These are phyloP conservation scores for Verticillium longisporum DNA, from an alignment of 2,329 filamentous ascomycete genomes.

Conservation along the genomic window DNA sequence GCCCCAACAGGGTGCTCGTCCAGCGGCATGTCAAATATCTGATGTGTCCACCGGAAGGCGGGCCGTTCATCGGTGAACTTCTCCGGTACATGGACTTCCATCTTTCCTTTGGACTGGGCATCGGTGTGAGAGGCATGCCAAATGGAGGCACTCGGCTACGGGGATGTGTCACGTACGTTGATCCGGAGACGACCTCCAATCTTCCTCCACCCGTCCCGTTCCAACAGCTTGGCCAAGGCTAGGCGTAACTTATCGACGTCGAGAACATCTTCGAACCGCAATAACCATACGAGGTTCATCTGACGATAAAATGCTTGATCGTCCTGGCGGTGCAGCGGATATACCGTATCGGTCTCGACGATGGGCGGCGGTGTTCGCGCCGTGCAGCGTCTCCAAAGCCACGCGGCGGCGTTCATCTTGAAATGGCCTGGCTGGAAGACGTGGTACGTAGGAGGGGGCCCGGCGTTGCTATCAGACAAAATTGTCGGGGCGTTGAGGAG, in stretches of 20 bases:
- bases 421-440: neutral
- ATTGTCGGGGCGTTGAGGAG: too few species aligned
- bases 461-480: too few species aligned
- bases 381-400: constrained; percentile 2
- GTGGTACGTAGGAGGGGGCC: too few species aligned
- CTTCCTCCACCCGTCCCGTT: constrained; percentile 37
- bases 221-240: constrained; percentile 28
- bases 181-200: constrained; percentile 35
- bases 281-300: constrained; percentile 23
- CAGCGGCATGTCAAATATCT: constrained; percentile 25
- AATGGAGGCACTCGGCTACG: neutral
- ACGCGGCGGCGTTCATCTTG: neutral
- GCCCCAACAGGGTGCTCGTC: constrained; percentile 31
- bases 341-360: constrained; percentile 16
- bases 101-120: constrained; percentile 12
- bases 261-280: constrained; percentile 39
- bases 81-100: constrained; percentile 25
- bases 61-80: constrained; percentile 24
- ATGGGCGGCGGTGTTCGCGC: constrained; percentile 4
- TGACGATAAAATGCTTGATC: constrained; percentile 14
- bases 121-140: neutral
- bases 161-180: constrained; percentile 18
- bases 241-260: constrained; percentile 29
- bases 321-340: constrained; percentile 25
- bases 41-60: constrained; percentile 31